A percentile compares a stretch with the other conserved stretches of the same genome.
Conservation (phyloP, 2,329 filamentous ascomycete species). For the Ceratocystis harringtonii region DNA sequence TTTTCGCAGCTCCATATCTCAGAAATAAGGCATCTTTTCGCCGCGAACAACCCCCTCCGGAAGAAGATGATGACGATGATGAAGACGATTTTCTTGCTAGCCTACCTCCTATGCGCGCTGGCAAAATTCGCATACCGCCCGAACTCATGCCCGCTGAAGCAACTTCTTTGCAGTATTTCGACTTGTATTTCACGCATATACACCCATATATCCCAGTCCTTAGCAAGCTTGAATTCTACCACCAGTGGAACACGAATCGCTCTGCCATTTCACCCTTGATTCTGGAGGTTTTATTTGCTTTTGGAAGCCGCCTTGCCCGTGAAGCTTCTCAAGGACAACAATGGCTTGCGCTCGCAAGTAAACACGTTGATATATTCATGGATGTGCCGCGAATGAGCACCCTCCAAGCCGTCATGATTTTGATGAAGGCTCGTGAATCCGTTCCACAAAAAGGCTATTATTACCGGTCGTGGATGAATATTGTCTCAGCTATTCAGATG, state of each 20-base stretch:
- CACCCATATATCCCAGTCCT: conserved; percentile 88
- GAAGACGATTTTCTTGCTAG: conserved; percentile 57
- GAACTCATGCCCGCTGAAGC: conserved; percentile 86
- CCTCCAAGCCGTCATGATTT: conserved; percentile 72
- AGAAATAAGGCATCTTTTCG: conserved; percentile 43
- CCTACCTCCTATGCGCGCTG: conserved; percentile 51
- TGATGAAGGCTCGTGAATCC: conserved; percentile 84
- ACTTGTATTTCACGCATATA: conserved; percentile 78
- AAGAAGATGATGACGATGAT: conserved; percentile 57
- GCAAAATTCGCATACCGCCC: conserved; percentile 73
- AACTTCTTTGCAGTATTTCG: conserved; percentile 68
- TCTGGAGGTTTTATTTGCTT: conserved; percentile 81
- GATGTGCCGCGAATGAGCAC: conserved; percentile 83
- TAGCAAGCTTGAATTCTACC: conserved; percentile 67
- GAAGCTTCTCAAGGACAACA: conserved; percentile 74
- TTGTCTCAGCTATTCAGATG: conserved; percentile 86
- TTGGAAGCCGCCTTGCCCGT: conserved; percentile 68
- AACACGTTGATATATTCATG: conserved; percentile 85
- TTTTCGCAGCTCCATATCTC: conserved; percentile 60
- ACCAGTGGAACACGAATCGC: conserved; percentile 74
- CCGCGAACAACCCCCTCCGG: conserved; percentile 46
- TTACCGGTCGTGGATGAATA: conserved; percentile 92
- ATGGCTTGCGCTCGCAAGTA: conserved; percentile 87
- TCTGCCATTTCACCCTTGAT: conserved; percentile 79
- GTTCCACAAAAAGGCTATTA: conserved; percentile 88